phyloP scores from a whole-genome alignment of 2,329 filamentous ascomycete species.

The Aspergillus aculeatinus region DNA sequence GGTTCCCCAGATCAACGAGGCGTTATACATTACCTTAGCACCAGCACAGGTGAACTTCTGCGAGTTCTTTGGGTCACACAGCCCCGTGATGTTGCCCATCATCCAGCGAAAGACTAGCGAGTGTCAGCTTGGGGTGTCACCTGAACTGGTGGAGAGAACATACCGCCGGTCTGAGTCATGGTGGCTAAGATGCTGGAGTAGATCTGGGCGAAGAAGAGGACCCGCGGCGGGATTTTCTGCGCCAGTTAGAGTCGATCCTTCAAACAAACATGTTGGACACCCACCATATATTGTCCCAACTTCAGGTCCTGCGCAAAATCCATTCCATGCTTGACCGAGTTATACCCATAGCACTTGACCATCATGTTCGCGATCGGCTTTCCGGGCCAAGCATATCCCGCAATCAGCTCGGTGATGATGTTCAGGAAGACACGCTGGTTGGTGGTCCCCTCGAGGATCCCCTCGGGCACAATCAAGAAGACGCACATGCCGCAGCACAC shows the following conservation, averaged over 20 bases:
- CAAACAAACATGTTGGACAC: not conserved
- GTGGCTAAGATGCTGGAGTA: slow-evolving; percentile 35
- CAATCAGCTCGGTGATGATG: slow-evolving; percentile 36
- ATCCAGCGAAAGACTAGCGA: slow-evolving; percentile 33
- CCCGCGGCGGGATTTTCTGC: slow-evolving; percentile 31
- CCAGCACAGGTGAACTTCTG: slow-evolving; percentile 36
- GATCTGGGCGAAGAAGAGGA: slow-evolving; percentile 36
- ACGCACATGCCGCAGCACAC: slow-evolving; percentile 38
- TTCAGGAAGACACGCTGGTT: slow-evolving; percentile 33
- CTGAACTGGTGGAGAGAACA: not conserved
- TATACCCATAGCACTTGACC: slow-evolving; percentile 37
- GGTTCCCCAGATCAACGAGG: slow-evolving; percentile 35
- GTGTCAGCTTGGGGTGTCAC: not conserved
- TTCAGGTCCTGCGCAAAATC: slow-evolving; percentile 36
- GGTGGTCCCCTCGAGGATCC: slow-evolving; percentile 36
- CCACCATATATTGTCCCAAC: slow-evolving; percentile 34
- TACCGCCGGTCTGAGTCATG: slow-evolving; percentile 33
- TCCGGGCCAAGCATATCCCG: slow-evolving; percentile 34
- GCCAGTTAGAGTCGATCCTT: too few species aligned
- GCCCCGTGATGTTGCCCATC: slow-evolving; percentile 29
- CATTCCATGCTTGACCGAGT: slow-evolving; percentile 35
- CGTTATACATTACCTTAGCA: slow-evolving; percentile 36
- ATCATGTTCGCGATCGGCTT: slow-evolving; percentile 39
- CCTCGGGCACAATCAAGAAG: slow-evolving; percentile 42
- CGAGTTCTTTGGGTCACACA: slow-evolving; percentile 31